Evolutionary conservation across 805 yeast species (phyloP), one percentile per base, ranked within the genome.

Genomic region (Pichia insulana): DNA sequence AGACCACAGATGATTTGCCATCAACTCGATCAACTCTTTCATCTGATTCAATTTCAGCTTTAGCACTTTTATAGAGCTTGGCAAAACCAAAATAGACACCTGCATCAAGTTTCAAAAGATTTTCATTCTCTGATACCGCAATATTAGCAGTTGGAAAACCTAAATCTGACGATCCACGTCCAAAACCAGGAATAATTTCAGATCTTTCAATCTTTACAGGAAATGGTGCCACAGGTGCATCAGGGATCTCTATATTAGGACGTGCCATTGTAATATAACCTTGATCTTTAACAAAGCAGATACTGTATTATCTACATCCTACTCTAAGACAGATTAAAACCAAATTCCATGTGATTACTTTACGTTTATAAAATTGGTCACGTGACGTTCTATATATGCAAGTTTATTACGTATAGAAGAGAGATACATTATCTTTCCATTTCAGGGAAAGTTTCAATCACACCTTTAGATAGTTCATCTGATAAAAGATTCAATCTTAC

Each of bases 81-180:
- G 54, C 63, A 38, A 74, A 88, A 1, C 99, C 99, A 57, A 78
- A 92, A 62, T 92, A 92, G 8, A 92, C 90, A 3, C 99, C 99
- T 0, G 90, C 73, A 2, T 71, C 74, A 17, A 73, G 67, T 37
- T 53, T 44, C 38, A 64, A 61, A 32, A 74, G 53, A 4, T 40
- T 51, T 12, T 75, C 70, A 18, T 74, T 64, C 30, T 69, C 64
- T 3, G 65, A 68, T 11, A 84, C 73, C 1, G 86, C 83, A 5
- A 90, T 74, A 55, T 90, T 90, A 7, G 97, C 97, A 0, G 99
- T 92, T 2, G 98, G 98, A 35, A 88, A 83, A 0, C 97, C 97
- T 34, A 92, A 69, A 51, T 87, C 96, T 0, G 92, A 62, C 0
- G 97, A 86, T 0, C 99, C 99, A 42, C 99, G 73, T 6, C 98